These are phyloP conservation scores for Dalbergia cochinchinensis DNA, from an alignment of 306 rosid genomes.

Conservation along the genomic window DNA sequence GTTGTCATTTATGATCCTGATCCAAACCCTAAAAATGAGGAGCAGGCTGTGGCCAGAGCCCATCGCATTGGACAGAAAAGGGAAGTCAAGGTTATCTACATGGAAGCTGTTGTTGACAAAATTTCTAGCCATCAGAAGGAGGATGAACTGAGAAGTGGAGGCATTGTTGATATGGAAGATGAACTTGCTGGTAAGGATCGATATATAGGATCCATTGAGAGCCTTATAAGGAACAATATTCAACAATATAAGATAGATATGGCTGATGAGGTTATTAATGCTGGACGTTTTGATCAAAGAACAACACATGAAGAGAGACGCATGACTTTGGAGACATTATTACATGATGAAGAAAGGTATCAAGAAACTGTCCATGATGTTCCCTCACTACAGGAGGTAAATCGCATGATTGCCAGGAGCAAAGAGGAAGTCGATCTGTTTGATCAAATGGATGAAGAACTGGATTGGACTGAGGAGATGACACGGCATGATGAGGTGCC, in stretches of 20 bases:
- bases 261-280: conserved; percentile 99
- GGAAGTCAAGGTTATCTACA: conserved; percentile 93
- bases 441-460: conserved; percentile 98
- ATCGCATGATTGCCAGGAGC: conserved; percentile 98
- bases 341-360: conserved; percentile 96
- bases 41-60: conserved; percentile 99
- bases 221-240: conserved; percentile 94
- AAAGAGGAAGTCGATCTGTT: conserved; percentile 86
- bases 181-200: conserved; percentile 99
- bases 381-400: conserved; percentile 93
- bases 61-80: conserved; percentile 98
- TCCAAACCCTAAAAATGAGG: conserved; percentile 98
- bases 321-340: conserved; percentile 87
- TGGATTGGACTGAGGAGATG: conserved; percentile 93
- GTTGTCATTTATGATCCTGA: conserved; percentile 98
- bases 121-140: conserved; percentile 91
- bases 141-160: conserved; percentile 88
- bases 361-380: conserved; percentile 96
- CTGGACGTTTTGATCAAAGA: conserved; percentile 99
- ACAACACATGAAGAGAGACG: conserved; percentile 99
- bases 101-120: conserved; percentile 99
- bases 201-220: conserved; percentile 91
- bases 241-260: conserved; percentile 98
- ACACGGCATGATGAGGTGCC: conserved; percentile 86
- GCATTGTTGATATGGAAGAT: conserved; percentile 81